Base-by-base conservation (phyloP, 1,139 yeast genomes). In the Zhuliangozyma blackwelliae region DNA sequence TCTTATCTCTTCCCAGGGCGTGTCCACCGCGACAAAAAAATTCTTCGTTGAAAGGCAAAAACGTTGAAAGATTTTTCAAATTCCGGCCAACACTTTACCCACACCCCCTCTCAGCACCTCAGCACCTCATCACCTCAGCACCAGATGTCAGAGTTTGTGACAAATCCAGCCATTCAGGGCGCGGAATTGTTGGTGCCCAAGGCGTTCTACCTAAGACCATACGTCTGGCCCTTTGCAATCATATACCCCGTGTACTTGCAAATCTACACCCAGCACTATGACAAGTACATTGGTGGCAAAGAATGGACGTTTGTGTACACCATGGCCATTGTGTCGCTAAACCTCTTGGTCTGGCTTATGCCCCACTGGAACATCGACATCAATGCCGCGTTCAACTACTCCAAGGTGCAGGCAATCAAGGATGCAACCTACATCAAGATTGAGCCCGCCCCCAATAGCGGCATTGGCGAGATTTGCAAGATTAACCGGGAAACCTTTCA, bases 331-430 rank as follows among this genome's bases (percentile, higher is more conserved):
- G 61, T 83, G 25, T 79, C 96, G 7, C 44, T 84, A 39, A 94
- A 92, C 56, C 66, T 82, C 41, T 68, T 92, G 57, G 65, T 92
- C 40, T 77, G 92, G 83, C 75, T 92, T 58, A 78, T 89, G 79
- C 97, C 98, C n/a, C 85, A 85, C 55, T 92, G 99, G 99, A 88
- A 82, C 55, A 76, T 89, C 40, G 73, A 77, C 39, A 65, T 92
- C 43, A 76, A 79, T 45, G 75, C 87, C 27, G 60, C 60, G n/a
- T 89, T 92, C 65, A 85, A 88, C 54, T 87, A 84, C 53, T 46
- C 59, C 27, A 50, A 55, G 33, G 82, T 81, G n/a, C 48, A 61
- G 21, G 52, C 67, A 36, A 65, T 88, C 34, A 64, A 63, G 22
- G 77, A 77, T 39, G 96, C 97, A 7, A 57, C 81, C 29, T 78